phyloP scores from a whole-genome alignment of 2,329 filamentous ascomycete species.

The Xylariaceae sp. region DNA sequence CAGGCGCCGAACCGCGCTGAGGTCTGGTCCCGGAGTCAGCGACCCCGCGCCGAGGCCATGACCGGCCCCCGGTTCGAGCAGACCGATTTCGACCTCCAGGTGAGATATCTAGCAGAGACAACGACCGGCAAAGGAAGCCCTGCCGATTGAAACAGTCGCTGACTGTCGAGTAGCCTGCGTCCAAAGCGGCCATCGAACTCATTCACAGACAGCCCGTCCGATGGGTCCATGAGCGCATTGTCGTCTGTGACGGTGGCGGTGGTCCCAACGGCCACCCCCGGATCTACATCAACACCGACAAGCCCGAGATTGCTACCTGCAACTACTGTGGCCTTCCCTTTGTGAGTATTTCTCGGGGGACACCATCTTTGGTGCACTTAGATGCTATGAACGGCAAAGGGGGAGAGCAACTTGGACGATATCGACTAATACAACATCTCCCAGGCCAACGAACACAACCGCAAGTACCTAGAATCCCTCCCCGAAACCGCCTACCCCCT shows the following conservation, averaged over 20 bases:
- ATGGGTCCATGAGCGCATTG: conserved; percentile 79
- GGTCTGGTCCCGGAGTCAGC: conserved; percentile 84
- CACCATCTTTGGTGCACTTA: not conserved
- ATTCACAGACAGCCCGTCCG: conserved; percentile 92
- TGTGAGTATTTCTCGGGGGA: conserved; percentile 52
- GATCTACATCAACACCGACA: conserved; percentile 97
- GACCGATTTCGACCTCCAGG: conserved; percentile 89
- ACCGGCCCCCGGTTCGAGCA: conserved; percentile 93
- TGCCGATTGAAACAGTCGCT: conserved; percentile 21
- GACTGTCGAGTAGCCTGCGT: conserved; percentile 63
- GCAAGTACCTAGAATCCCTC: conserved; percentile 75
- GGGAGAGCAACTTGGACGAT: conserved; percentile 2
- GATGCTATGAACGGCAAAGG: not conserved
- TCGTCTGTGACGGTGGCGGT: conserved; percentile 87
- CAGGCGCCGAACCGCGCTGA: conserved; percentile 83
- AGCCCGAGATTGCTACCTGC: conserved; percentile 86
- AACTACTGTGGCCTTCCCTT: conserved; percentile 91
- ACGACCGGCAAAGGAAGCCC: not conserved
- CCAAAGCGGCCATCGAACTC: conserved; percentile 85
- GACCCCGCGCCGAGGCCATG: conserved; percentile 78
- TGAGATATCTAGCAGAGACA: conserved; percentile 40
- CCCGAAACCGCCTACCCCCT: conserved; percentile 79
- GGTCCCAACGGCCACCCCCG: conserved; percentile 84
- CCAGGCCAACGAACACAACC: conserved; percentile 86
- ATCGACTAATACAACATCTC: conserved; percentile 23